These are phyloP conservation scores for Tetrahymena malaccensis DNA, from an alignment of 73 alveolate genomes.

Conservation along the genomic window DNA sequence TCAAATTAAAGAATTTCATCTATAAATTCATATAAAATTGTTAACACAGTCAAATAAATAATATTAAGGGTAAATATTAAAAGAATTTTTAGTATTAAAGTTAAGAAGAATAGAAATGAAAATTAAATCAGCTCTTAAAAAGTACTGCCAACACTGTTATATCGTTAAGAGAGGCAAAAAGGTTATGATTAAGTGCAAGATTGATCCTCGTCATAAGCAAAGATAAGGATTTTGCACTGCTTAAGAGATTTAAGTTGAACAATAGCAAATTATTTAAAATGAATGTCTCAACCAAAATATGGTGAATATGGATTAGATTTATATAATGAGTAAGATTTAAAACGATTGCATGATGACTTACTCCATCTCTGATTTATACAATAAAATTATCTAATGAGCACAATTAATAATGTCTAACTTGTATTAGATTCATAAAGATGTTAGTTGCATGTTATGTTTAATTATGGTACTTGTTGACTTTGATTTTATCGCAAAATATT, in stretches of 20 bases:
- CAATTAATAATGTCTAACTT: background rate
- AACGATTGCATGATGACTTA: background rate
- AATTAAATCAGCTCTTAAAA: constrained; percentile 25
- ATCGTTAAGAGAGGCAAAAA: constrained; percentile 17
- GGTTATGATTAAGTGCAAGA: constrained; percentile 26
- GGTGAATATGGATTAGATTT: background rate
- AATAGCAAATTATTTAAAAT: background rate
- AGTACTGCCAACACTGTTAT: constrained; percentile 33
- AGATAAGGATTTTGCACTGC: constrained; percentile 15
- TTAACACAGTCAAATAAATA: background rate
- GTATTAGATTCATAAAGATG: background rate
- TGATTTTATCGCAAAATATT: background rate
- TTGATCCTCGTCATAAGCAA: constrained; percentile 40
- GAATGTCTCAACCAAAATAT: background rate
- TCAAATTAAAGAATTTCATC: background rate
- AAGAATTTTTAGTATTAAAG: background rate
- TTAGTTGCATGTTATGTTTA: background rate
- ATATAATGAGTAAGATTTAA: background rate
- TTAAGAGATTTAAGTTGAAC: background rate
- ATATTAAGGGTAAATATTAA: background rate
- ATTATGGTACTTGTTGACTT: background rate
- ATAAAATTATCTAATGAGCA: background rate
- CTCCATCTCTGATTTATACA: background rate
- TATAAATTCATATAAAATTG: background rate
- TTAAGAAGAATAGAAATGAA: constrained; percentile 8